Evolutionary conservation across 768 basidiomycete species (phyloP), one percentile per base, ranked within the genome.

Genomic region (Leucocoprinus sp.): DNA sequence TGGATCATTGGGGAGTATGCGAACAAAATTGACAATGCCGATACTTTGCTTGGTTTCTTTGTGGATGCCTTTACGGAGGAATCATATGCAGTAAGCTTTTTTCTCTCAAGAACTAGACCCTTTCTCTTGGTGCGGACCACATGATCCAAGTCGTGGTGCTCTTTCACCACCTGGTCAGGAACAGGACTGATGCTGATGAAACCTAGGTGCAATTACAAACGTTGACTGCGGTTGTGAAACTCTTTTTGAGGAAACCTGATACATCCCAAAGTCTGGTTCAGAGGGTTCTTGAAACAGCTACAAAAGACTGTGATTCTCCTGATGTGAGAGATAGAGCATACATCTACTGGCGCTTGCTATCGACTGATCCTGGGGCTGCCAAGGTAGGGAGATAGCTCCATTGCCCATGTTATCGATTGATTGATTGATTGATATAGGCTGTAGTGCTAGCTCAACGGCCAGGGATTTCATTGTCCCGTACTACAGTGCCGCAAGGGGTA

Each of bases 1-100:
- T 99, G 96, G 95, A 98, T 99, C 56, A 93, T 98, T 54, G 95
- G 95, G 46, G 93, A 97, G 67, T 97, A 99, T 56, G 93, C 95
- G 2, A 85, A 86, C 63, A 95, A 92, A 67, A 97, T 98, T 52
- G 91, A 93, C 54, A 99, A 99, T 52, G 93, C 95, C 2, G 91
- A 89, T 59, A 93, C 97, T 55, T 71, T 99, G 18, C 69, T 98
- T 53, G 75, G 79, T 11, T 83, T 85, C 40, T 97, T 96, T 60
- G 85, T 99, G 17, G 90, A 95, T 45, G 74, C 83, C 2, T 98
- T 98, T 66, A 83, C 76, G 22, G 96, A 99, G 57, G 96, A 99
- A 64, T 82, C 87, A 5, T 90, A 93, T 59, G 82, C 87, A 42
- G 92, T 92, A 54, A 45, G 79, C 63, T 14, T 40, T 12, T 9